Conservation (phyloP, 176 grass and related monocot species). For the Juncus effusus region DNA sequence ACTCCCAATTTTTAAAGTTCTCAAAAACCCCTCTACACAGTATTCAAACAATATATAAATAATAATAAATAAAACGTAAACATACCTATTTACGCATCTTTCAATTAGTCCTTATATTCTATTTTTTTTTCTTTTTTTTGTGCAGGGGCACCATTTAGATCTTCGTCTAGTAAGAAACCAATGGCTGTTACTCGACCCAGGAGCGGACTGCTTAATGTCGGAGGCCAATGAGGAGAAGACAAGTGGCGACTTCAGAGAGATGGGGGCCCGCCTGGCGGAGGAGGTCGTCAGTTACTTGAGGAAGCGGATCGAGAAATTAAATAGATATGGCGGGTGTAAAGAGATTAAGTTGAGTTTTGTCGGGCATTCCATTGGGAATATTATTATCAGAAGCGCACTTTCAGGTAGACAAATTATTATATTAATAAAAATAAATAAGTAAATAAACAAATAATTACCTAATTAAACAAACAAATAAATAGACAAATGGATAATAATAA, state of each 20-base stretch:
- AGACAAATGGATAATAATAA: too few species aligned
- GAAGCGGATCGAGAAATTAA: slow-evolving; percentile 62
- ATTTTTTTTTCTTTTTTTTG: too few species aligned
- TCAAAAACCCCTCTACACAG: too few species aligned
- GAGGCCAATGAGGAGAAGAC: slow-evolving; percentile 89
- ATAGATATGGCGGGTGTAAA: slow-evolving; percentile 57
- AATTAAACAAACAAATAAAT: too few species aligned
- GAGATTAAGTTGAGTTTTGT: slow-evolving; percentile 83
- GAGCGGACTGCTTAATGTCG: slow-evolving; percentile 78
- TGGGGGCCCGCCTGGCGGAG: slow-evolving; percentile 67
- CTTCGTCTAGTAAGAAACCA: slow-evolving; percentile 79
- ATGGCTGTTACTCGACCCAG: slow-evolving; percentile 85
- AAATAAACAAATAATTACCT: too few species aligned
- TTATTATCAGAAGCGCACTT: slow-evolving; percentile 85
- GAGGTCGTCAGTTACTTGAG: slow-evolving; percentile 65
- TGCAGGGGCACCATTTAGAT: slow-evolving; percentile 85
- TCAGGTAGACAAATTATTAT: slow-evolving; percentile 37
- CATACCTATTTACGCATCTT: too few species aligned
- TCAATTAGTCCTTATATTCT: too few species aligned
- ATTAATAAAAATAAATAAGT: too few species aligned
- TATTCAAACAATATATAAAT: too few species aligned
- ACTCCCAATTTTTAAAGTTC: too few species aligned
- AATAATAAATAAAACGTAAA: too few species aligned
- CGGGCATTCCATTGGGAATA: slow-evolving; percentile 91
- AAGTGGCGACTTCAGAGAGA: slow-evolving; percentile 82